Conservation (phyloP, 1,284 basidiomycete species). For the Cerrena zonata region DNA sequence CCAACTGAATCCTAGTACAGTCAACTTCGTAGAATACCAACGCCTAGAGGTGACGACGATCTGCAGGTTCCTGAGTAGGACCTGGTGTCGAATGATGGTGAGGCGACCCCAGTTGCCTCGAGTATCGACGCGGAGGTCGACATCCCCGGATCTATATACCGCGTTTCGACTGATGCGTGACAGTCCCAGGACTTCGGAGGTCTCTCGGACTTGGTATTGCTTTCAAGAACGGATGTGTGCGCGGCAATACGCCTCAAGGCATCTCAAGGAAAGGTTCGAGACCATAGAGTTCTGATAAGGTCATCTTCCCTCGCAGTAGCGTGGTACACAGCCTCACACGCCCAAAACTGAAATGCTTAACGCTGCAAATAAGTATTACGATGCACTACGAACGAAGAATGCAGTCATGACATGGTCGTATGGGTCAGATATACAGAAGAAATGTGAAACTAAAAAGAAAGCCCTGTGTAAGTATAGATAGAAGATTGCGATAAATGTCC, state of each 20-base stretch:
- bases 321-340: no score
- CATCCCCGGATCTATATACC: conserved; percentile 18
- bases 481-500: no score
- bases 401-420: no score
- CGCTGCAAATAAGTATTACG: no score
- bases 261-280: not conserved
- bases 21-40: not conserved
- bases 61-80: not conserved
- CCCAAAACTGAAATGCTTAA: no score
- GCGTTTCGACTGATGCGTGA: not conserved
- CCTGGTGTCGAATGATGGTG: conserved; percentile 3
- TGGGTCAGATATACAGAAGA: no score
- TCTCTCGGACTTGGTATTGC: not conserved
- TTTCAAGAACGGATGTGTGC: not conserved
- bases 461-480: no score
- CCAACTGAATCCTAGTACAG: not conserved
- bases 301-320: not conserved
- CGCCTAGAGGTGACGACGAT: not conserved
- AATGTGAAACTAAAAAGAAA: no score
- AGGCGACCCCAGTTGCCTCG: conserved; percentile 11
- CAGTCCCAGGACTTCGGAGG: not conserved
- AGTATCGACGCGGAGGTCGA: conserved; percentile 17
- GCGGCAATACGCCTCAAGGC: not conserved
- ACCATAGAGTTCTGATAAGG: not conserved
- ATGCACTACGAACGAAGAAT: no score